Evolutionary conservation across 495 filamentous ascomycete genomes (phyloP), one percentile per base, ranked within the genome.

Genomic region (Lepidopterella palustris): DNA sequence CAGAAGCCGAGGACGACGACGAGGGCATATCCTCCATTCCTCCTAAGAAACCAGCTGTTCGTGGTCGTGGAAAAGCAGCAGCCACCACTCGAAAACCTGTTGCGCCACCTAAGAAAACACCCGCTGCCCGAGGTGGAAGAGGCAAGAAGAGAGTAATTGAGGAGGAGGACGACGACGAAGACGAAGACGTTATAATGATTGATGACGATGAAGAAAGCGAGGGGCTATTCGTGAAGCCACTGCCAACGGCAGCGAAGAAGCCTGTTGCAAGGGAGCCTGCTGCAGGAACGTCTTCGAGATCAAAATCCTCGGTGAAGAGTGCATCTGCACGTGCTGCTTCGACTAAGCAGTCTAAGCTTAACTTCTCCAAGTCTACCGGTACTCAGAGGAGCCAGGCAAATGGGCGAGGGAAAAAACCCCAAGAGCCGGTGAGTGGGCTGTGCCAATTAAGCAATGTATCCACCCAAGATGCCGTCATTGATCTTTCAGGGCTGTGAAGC

Each of bases 331-430:
- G 64, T 45, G 57, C 67, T 51, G 66, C 71, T 35, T 65, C 77
- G n/a, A 53, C 75, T 48, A 72, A 78, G 47, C 91, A 97, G 71
- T 82, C 87, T 1, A 92, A 77, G 11, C 73, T 96, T 18, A 85
- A 80, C 67, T 96, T 96, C 68, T 81, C 82, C 6, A 47, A 62
- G 42, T 28, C 63, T 15, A 72, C 79, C 1, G 81, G 85, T 13
- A 56, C 66, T 20, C 68, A 63, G 58, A 57, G 58, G 39, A 53
- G 54, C 53, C 63, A 61, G 32, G 71, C 77, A 10, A 74, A 76
- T 58, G 71, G 66, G 25, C 61, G 62, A 4, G 65, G 68, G 6
- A 68, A 56, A 40, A 65, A 71, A 50, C 64, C 76, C 70, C 64
- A 73, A 70, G 67, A 74, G 63, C 68, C 71, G 23, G 59, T 75